Conservation (phyloP, 495 filamentous ascomycete genomes). For the Annulohypoxylon stygium region DNA sequence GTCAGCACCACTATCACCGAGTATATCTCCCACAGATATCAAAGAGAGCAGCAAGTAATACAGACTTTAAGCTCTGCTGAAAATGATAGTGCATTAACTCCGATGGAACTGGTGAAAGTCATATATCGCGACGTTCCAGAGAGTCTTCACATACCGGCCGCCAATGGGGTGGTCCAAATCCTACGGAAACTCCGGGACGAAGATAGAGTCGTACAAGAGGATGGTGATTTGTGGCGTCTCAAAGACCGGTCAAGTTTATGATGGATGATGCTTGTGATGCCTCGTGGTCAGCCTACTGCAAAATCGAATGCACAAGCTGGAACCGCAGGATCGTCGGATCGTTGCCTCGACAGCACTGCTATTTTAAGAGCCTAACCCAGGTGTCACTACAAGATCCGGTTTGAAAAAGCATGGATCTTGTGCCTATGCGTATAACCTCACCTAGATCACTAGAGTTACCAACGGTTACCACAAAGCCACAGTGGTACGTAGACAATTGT, state of each 20-base stretch:
- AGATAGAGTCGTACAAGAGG: conserved; percentile 67
- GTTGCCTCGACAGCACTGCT: not conserved
- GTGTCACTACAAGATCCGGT: not conserved
- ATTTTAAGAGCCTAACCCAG: not conserved
- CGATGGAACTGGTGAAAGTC: conserved; percentile 84
- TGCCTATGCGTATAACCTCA: not conserved
- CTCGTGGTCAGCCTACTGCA: not conserved
- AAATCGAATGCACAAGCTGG: not conserved
- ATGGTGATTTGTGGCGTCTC: conserved; percentile 67
- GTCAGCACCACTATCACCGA: conserved; percentile 74
- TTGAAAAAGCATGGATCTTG: not conserved
- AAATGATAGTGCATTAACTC: conserved; percentile 66
- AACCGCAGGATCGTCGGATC: not conserved
- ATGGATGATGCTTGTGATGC: conserved; percentile 37
- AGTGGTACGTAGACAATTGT: conserved; percentile 8
- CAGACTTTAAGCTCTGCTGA: conserved; percentile 66
- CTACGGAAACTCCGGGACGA: conserved; percentile 77
- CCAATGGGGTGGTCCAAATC: conserved; percentile 75
- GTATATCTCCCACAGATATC: conserved; percentile 84
- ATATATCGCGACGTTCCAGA: conserved; percentile 86
- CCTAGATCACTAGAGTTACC: not conserved
- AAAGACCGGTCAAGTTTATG: conserved; percentile 60
- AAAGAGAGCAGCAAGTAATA: conserved; percentile 85
- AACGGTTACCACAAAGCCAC: conserved; percentile 1
- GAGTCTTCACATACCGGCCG: conserved; percentile 79